Base-by-base conservation (phyloP, 2,329 filamentous ascomycete genomes). In the Ilyonectria robusta region DNA sequence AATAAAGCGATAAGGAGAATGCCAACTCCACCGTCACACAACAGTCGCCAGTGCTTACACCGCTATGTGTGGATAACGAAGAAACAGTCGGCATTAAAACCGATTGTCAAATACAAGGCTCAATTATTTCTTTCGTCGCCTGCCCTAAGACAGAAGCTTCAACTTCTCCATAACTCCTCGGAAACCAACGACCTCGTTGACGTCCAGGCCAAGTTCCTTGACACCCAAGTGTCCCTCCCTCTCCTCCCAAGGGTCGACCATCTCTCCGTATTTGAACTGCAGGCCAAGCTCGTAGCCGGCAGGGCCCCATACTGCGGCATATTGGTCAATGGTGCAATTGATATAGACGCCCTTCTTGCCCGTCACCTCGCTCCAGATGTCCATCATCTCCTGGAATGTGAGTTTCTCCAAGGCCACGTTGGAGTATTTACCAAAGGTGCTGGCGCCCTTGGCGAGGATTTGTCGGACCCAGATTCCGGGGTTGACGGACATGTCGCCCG, bases 331-430 rank as follows among this genome's bases (percentile, higher is more conserved):
- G 3, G 60, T 19, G 60, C 60, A 63, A 15, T 33, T 26, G 31
- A 63, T 63, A 29, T 58, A 63, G 60, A 57, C 44, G 19, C 60
- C 53, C 60, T 51, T 63, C 46, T 63, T 63, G 44, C 60, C 60
- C 6, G 60, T 63, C 44, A 63, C 60, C 9, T 63, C 53, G 33
- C 53, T 46, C 60, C 60, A 63, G 21, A 51, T 50, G 8, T 58
- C 44, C 53, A 63, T 50, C 60, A 63, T 63, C 44, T 63, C 44
- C 33, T 51, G 42, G 44, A 58, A 50, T 2, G 53, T 63, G 33
- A 37, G 46, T 46, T 63, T 63, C 60, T 63, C 60, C 44, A 63
- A n/a, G 15, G 60, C 60, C 6, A 63, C 35, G 35, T 63, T 63
- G 44, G 60, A 26, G 6, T 63, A 63, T 21, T 51, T 63, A 29